Base-by-base conservation (phyloP, 768 basidiomycete species). In the Lactifluus rugatus region DNA sequence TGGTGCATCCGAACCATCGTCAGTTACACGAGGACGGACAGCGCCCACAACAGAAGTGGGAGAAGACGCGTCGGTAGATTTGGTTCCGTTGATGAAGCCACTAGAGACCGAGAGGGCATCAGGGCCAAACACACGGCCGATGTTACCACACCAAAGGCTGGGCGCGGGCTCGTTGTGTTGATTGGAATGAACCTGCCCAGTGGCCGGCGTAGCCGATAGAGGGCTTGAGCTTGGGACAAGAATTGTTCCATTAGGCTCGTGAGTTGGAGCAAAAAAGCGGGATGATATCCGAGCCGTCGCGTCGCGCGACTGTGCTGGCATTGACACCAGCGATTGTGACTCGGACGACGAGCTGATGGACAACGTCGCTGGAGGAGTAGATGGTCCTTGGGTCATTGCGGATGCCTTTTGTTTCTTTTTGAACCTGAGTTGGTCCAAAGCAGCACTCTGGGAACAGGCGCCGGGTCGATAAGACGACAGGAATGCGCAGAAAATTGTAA, bases 161-260 rank as follows among this genome's bases (percentile, higher is more conserved):
- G 81, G 81, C 72, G 73, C 68, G 23, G 65, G 60, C 46, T 60
- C 64, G 57, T 72, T 68, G 14, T 70, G 74, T 36, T 72, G 65
- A 57, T 74, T 72, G 21, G 75, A 66, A 48, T 74, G 73, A 67
- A 79, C 71, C 8, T 74, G 63, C 25, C 69, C 73, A 57, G 73
- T 65, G 16, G 66, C 61, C 14, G 72, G 60, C 58, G 82, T 78
- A 48, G 75, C 69, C 39, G 65, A 64, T 36, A 78, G 66, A 32
- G 87, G 86, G 62, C 86, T 89, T 54, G 89, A 90, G 71, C 77
- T 85, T 48, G 88, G 88, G 23, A 88, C 87, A 54, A 90, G 81
- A 51, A 90, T 71, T 55, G 73, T 80, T 67, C 80, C 81, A 45
- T 75, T 72, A 28, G 78, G 68, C 10, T 78, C 72, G 8, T 82